These are phyloP conservation scores for Plasmodium vinckei DNA, from an alignment of 169 alveolate species.

Conservation along the genomic window DNA sequence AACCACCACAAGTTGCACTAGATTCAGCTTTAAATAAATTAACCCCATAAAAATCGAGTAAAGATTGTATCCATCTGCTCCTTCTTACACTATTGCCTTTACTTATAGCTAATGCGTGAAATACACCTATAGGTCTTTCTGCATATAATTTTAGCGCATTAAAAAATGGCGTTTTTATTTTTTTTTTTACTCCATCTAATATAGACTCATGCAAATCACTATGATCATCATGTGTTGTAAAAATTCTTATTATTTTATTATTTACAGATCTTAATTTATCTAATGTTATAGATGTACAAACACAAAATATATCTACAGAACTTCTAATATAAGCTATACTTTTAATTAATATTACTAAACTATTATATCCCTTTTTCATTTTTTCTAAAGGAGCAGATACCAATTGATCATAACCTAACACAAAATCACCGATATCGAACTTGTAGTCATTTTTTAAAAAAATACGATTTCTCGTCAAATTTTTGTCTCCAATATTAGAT, in stretches of 20 bases:
- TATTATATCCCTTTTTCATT: slow-evolving; percentile 76
- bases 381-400: slow-evolving; percentile 77
- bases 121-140: slow-evolving; percentile 83
- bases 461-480: too few relatives aligned
- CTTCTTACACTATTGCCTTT: slow-evolving; percentile 80
- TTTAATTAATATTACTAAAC: slow-evolving; percentile 53
- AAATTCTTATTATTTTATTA: slow-evolving; percentile 76
- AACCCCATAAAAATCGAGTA: slow-evolving; percentile 82
- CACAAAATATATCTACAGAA: slow-evolving; percentile 81
- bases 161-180: slow-evolving; percentile 80
- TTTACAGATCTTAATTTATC: slow-evolving; percentile 73
- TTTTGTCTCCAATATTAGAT: background rate
- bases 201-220: slow-evolving; percentile 82
- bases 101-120: slow-evolving; percentile 84
- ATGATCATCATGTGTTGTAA: slow-evolving; percentile 81
- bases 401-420: slow-evolving; percentile 79
- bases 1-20: slow-evolving; percentile 84
- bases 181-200: slow-evolving; percentile 78
- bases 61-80: slow-evolving; percentile 79
- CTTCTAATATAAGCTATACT: slow-evolving; percentile 76
- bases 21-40: slow-evolving; percentile 83
- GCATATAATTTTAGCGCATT: slow-evolving; percentile 80
- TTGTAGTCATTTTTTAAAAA: slow-evolving; percentile 8
- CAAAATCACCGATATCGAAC: slow-evolving; percentile 72
- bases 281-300: slow-evolving; percentile 79